phyloP scores from a whole-genome alignment of 176 grass and related monocot genomes.

The Lolium multiflorum region DNA sequence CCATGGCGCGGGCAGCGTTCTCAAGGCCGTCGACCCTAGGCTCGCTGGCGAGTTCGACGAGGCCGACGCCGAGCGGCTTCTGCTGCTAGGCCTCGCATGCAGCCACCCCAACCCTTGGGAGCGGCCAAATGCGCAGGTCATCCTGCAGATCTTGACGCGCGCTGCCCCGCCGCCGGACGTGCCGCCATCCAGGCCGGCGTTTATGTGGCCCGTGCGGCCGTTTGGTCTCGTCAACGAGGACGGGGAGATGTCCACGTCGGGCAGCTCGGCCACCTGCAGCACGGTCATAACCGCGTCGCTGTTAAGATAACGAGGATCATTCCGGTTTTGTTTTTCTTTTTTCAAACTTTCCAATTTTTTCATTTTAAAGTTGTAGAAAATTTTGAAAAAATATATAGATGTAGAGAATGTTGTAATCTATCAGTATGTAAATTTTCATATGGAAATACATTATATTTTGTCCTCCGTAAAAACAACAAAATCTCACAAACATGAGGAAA shows the following conservation, averaged over 20 bases:
- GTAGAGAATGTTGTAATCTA: too few species aligned
- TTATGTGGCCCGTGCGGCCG: not conserved
- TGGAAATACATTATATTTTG: too few species aligned
- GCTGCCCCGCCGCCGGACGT: not conserved
- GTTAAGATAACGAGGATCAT: not conserved
- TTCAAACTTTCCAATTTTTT: too few species aligned
- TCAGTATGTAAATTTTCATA: too few species aligned
- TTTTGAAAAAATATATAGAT: too few species aligned
- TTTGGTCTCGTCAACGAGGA: not conserved
- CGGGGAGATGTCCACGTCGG: not conserved
- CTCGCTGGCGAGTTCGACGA: constrained; percentile 4
- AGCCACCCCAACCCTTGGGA: not conserved
- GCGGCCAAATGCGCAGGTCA: not conserved
- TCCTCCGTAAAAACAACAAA: too few species aligned
- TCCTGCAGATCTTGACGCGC: constrained; percentile 25
- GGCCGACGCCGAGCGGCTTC: not conserved
- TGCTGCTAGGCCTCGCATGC: constrained; percentile 3
- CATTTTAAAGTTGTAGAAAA: too few species aligned
- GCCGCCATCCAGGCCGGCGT: not conserved
- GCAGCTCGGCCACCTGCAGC: constrained; percentile 16
- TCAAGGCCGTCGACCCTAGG: constrained; percentile 3
- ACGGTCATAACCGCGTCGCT: not conserved
- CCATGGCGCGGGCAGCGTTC: not conserved
- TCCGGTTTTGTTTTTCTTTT: too few species aligned
- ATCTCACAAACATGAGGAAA: too few species aligned